Conservation (phyloP, 352 stramenopile species). For the Phytopythium boreale region DNA sequence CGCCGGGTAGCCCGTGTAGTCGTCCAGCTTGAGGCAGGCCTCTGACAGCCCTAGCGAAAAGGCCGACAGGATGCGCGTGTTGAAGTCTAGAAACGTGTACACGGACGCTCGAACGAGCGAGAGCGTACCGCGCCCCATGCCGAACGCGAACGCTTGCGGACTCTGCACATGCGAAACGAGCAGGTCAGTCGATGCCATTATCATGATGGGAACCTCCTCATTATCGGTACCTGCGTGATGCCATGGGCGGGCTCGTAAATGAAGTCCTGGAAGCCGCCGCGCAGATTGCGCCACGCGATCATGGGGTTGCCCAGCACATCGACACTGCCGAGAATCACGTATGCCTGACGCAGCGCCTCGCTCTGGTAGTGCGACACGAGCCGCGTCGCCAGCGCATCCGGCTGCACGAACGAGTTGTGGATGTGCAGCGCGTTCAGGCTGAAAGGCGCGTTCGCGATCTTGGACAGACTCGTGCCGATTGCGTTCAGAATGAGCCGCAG, state of each 20-base stretch:
- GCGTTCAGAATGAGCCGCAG: conserved; percentile 84
- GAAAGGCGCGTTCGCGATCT: conserved; percentile 88
- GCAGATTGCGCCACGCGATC: conserved; percentile 85
- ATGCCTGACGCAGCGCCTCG: conserved; percentile 83
- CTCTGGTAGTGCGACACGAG: conserved; percentile 86
- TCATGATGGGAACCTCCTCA: neutral
- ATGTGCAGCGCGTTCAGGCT: conserved; percentile 73
- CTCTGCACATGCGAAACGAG: conserved; percentile 25
- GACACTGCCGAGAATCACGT: conserved; percentile 86
- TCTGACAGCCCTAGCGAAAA: conserved; percentile 80
- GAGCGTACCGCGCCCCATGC: conserved; percentile 77
- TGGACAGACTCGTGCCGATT: conserved; percentile 84
- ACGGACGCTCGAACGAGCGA: conserved; percentile 80
- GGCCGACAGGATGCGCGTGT: conserved; percentile 81
- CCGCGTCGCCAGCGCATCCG: conserved; percentile 60
- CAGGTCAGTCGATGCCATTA: neutral
- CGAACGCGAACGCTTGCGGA: conserved; percentile 73
- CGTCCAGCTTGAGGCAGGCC: conserved; percentile 82
- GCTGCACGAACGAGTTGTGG: conserved; percentile 83
- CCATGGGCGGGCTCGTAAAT: conserved; percentile 78
- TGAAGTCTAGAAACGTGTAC: conserved; percentile 87
- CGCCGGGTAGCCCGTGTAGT: conserved; percentile 85
- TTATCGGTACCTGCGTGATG: conserved; percentile 47
- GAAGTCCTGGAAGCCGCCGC: conserved; percentile 78
- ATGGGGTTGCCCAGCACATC: conserved; percentile 88